A percentile compares a stretch with the other conserved stretches of the same genome.
phyloP scores from a whole-genome alignment of 2,329 filamentous ascomycete species.

The Sphaerulina vaccinii region DNA sequence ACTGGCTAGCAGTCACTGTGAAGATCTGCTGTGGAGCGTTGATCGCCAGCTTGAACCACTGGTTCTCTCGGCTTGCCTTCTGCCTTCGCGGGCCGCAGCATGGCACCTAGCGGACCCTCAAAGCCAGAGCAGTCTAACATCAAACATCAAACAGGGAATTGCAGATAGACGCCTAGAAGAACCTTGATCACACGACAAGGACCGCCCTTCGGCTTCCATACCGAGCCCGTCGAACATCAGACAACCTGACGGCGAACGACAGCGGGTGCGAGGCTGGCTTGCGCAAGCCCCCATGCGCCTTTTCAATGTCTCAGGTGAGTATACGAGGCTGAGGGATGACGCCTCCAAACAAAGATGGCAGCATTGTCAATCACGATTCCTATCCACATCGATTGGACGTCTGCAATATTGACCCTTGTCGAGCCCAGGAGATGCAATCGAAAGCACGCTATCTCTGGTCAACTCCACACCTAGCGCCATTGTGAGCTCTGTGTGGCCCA shows the following conservation, averaged over 20 bases:
- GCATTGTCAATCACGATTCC: constrained; percentile 3
- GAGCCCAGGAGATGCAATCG: constrained; percentile 6
- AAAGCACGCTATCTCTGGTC: constrained; percentile 12
- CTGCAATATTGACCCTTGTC: constrained; percentile 10
- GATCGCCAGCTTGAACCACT: constrained; percentile 23
- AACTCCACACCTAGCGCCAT: constrained; percentile 9
- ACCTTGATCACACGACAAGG: constrained; percentile 24
- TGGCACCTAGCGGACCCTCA: constrained; percentile 9
- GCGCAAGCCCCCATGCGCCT: constrained; percentile 15
- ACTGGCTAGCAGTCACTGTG: constrained; percentile 10
- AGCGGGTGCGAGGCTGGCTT: constrained; percentile 3
- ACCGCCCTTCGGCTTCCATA: constrained; percentile 17
- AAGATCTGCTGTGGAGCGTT: constrained; percentile 20
- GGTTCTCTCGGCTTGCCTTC: constrained; percentile 5
- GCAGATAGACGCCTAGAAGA: constrained; percentile 4
- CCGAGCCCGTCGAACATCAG: constrained; percentile 16
- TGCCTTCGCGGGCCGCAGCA: constrained; percentile 22
- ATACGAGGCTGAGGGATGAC: constrained; percentile 21
- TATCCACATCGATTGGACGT: constrained; percentile 4
- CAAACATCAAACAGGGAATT: constrained; percentile 21
- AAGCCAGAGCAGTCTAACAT: constrained; percentile 19
- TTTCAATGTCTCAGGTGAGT: constrained; percentile 17
- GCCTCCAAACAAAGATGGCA: constrained; percentile 9
- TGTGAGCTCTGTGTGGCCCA: constrained; percentile 6
- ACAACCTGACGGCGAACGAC: constrained; percentile 6